phyloP scores from a whole-genome alignment of 768 basidiomycete genomes.

The Mycena albidolilacea region DNA sequence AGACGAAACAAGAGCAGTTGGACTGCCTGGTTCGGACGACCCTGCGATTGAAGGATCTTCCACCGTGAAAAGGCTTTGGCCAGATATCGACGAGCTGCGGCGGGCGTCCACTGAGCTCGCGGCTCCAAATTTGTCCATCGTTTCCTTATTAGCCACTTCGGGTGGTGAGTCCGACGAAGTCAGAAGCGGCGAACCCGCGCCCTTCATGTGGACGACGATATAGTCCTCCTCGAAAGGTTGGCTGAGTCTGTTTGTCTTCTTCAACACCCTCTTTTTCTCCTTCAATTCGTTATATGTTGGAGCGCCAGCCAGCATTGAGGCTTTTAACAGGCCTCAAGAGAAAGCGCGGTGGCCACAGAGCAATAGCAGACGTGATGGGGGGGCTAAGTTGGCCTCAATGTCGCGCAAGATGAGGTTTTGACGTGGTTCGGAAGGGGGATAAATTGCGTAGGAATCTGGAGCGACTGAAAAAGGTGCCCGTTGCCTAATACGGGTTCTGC shows the following conservation, averaged over 20 bases:
- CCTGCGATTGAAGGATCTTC: conserved; percentile 10
- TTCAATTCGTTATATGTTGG: conserved; percentile 4
- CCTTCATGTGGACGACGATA: conserved; percentile 7
- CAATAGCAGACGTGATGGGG: not conserved
- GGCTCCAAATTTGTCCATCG: not conserved
- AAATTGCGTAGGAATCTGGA: not conserved
- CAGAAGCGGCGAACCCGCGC: not conserved
- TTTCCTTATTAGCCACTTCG: not conserved
- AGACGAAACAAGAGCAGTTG: conserved; percentile 16
- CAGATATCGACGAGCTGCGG: conserved; percentile 26
- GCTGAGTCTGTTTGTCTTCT: conserved; percentile 61
- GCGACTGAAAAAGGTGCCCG: not conserved
- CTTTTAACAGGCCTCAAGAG: not conserved
- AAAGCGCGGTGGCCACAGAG: not conserved
- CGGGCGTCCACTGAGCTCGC: conserved; percentile 10
- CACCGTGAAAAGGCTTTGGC: conserved; percentile 11
- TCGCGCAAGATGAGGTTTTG: not conserved
- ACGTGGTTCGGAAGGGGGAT: not conserved
- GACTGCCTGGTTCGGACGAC: conserved; percentile 32
- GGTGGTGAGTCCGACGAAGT: not conserved
- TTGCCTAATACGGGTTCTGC: not conserved
- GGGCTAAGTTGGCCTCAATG: not conserved
- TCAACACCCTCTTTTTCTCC: conserved; percentile 55
- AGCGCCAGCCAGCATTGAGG: conserved; percentile 9
- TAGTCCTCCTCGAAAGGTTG: conserved; percentile 55